Base-by-base conservation (phyloP, 2,329 filamentous ascomycete species). In the Fusarium neocosmosporiellum region DNA sequence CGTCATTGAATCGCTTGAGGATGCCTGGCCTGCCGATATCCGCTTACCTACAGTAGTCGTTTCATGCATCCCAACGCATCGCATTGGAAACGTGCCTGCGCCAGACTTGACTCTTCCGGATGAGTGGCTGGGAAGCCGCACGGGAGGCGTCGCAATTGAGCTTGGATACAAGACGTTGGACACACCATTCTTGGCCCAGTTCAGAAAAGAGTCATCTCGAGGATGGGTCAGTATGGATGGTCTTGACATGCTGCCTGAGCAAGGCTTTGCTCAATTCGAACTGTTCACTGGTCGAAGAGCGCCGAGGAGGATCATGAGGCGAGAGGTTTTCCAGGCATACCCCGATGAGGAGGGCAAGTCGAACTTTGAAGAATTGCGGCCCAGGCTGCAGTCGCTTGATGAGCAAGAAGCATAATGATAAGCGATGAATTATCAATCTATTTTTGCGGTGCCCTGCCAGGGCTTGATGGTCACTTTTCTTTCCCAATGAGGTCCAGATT, bases 231-330 rank as follows among this genome's bases (percentile, higher is more conserved):
- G 93, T 20, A 89, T 95, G 80, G 92, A 95, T 76, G 93, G 93
- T 0, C 83, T 95, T 14, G 93, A 95, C 75, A 86, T 95, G 54
- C 81, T 96, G 16, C 92, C 92, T 0, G 93, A 95, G 79, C 93
- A 95, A 78, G 93, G 92, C 0, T 93, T 93, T 81, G 93, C 93
- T 1, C 93, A 95, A 76, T 96, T 95, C 77, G 93, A 96, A 81
- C 82, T 95, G 3, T 94, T 95, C 79, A 95, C 93, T 0, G 93
- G 93, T 0, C 86, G 80, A 9, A 69, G 80, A 57, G 81, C 81
- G 1, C 81, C 81, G 6, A 87, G 93, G 29, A 84, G 89, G 50
- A 80, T 93, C 39, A 95, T 96, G 93, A 88, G 92, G 69, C 85
- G 89, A 46, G 90, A 91, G 75, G 90, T 92, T 14, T 82, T 88